Evolutionary conservation across 129 eudicot species (phyloP), one percentile per base, ranked within the genome.

Genomic region (Arctium minus): DNA sequence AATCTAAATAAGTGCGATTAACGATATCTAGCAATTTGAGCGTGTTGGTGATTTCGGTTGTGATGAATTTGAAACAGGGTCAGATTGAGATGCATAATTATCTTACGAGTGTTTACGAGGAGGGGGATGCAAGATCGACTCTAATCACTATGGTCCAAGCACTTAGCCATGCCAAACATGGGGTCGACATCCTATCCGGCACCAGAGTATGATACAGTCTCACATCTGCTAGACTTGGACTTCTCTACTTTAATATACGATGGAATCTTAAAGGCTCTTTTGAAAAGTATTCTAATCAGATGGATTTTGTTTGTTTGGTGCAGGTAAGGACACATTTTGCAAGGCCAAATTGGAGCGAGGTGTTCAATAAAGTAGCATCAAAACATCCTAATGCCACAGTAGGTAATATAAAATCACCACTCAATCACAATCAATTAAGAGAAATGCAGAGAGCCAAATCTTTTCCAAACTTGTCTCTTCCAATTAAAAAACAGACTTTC

Each of bases 271-370:
- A 2, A 48, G n/a, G 17, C 15, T 56, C 22, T 15, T 56, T 15
- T 5, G 11, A 15, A 7, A 68, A 76, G 72, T 68, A 71, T 75
- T 40, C 12, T 46, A 17, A 75, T 75, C 1, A 27, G 10, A 75
- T 12, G 13, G 40, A 60, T 60, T 60, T 60, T 60, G 68, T 60
- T 60, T 18, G 29, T 56, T 72, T 67, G 12, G 81, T 88, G 83
- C 93, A 96, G 99, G 99, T 96, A 67, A 90, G 93, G 85, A 96
- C 99, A 82, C 99, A 96, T 83, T 96, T 96, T 65, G 99, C 99
- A 68, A 88, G 99, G 86, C 99, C 99, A 69, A 82, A 96, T 75
- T 96, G 99, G 99, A 93, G 78, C 86, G 97, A 96, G 50, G 99
- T 92, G 40, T 96, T 96, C 87, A 81, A 72, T 68, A 96, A 88